phyloP scores from a whole-genome alignment of 2,329 filamentous ascomycete genomes.

The Trichoderma hamatum region DNA sequence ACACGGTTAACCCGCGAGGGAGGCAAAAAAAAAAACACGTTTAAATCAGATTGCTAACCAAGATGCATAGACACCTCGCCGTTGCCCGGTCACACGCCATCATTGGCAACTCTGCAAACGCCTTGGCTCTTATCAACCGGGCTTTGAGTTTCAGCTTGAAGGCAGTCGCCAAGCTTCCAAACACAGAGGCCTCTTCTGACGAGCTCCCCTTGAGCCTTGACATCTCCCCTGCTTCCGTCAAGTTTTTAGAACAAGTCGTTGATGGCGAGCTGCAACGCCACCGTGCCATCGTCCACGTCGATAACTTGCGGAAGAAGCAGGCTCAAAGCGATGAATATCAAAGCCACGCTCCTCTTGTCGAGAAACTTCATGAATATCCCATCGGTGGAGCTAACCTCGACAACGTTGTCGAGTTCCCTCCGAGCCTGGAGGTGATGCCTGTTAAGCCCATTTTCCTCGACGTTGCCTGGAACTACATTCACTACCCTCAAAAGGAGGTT shows the following conservation, averaged over 20 bases:
- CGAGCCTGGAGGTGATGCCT: constrained; percentile 78
- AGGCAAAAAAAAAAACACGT: background rate
- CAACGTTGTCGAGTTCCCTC: constrained; percentile 86
- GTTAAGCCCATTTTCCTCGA: constrained; percentile 96
- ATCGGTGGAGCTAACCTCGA: constrained; percentile 69
- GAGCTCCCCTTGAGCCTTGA: constrained; percentile 64
- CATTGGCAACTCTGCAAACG: constrained; percentile 71
- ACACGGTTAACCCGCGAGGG: background rate
- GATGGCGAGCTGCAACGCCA: constrained; percentile 75
- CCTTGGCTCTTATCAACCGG: constrained; percentile 80
- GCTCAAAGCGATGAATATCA: constrained; percentile 43
- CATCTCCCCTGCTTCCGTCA: constrained; percentile 61
- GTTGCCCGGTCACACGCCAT: constrained; percentile 84
- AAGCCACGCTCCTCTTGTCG: constrained; percentile 62
- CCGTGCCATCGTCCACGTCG: constrained; percentile 83
- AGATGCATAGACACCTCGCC: constrained; percentile 68
- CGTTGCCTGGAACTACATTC: constrained; percentile 96
- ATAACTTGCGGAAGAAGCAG: constrained; percentile 60
- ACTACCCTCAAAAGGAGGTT: constrained; percentile 71
- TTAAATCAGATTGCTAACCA: background rate
- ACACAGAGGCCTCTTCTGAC: constrained; percentile 34
- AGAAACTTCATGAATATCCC: constrained; percentile 76
- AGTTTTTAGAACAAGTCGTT: constrained; percentile 64
- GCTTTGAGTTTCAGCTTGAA: constrained; percentile 66
- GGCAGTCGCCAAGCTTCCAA: constrained; percentile 53